These are phyloP conservation scores for Aquilaria malaccensis DNA, from an alignment of 345 rosid species.

Conservation along the genomic window DNA sequence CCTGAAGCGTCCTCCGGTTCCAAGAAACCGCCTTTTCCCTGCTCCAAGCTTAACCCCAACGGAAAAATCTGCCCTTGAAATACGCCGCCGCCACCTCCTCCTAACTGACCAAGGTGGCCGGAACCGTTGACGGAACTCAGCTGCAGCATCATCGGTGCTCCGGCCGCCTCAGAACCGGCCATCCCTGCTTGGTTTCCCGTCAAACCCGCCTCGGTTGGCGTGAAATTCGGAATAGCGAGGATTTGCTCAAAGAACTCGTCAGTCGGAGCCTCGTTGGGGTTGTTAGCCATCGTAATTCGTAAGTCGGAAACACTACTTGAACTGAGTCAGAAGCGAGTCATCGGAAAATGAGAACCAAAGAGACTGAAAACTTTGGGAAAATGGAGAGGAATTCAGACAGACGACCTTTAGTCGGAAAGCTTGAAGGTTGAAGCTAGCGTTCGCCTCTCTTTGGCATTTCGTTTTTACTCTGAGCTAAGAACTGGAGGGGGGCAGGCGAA, in stretches of 20 bases:
- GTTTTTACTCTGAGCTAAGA: neutral
- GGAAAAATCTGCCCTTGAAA: constrained; percentile 79
- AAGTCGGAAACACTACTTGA: neutral
- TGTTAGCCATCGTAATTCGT: constrained; percentile 58
- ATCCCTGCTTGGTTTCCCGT: constrained; percentile 40
- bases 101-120: constrained; percentile 30
- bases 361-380: constrained; percentile 32
- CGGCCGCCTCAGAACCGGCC: constrained; percentile 28
- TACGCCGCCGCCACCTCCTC: constrained; percentile 40
- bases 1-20: constrained; percentile 76
- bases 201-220: constrained; percentile 48
- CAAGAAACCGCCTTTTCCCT: constrained; percentile 77
- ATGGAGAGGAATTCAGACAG: constrained; percentile 3
- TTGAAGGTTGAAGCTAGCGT: constrained; percentile 1
- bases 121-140: constrained; percentile 72
- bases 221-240: constrained; percentile 66
- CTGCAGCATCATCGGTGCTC: constrained; percentile 81
- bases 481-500: constrained; percentile 1
- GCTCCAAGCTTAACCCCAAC: constrained; percentile 78
- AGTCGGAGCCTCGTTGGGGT: constrained; percentile 49
- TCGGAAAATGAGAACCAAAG: constrained; percentile 14
- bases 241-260: constrained; percentile 97
- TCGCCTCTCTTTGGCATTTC: neutral
- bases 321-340: constrained; percentile 15
- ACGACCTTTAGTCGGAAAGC: neutral